Evolutionary conservation across 805 yeast genomes (phyloP), one percentile per base, ranked within the genome.

Genomic region (Yarrowia sp.): DNA sequence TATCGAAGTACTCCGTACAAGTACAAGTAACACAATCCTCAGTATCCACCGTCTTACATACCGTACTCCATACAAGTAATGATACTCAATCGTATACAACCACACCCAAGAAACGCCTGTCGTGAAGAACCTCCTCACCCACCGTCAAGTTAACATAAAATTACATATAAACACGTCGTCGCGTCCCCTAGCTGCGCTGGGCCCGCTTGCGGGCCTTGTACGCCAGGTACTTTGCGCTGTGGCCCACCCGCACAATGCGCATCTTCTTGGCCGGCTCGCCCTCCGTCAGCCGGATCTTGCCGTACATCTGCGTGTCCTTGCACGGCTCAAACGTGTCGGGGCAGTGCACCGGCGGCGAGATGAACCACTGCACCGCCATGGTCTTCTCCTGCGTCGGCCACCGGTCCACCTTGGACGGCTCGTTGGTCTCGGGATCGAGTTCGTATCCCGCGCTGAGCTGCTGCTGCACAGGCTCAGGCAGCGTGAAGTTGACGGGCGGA

Each of bases 211-310:
- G 49, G 19, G 63, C 47, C 69, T 80, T 83, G 81, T 81, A 84
- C 1, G 90, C 88, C 70, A 90, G 72, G 69, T 88, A 91, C 68
- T 80, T 78, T 1, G 90, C 89, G 58, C 88, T 82, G 68, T 90
- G 96, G 6, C 96, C 90, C 35, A 85, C 62, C 4, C 51, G 12
- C 18, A 58, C 41, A 10, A 58, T 33, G 6, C 62, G 41, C 24
- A 31, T 24, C 35, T 58, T 58, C 5, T 7, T 42, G 5, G 53
- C 33, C 2, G 39, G 51, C 33, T 58, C 62, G 8, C 47, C 62
- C 21, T 12, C 13, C 14, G 8, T 16, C 39, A 58, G n/a, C n/a
- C 32, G 31, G 21, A 58, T 9, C 35, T 58, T 58, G 3, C 62
- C 62, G 24, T 42, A 33, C 62, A 58, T 31, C 21, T 58, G 41